Conservation (phyloP, 2,329 filamentous ascomycete species). For the Scedosporium apiospermum region DNA sequence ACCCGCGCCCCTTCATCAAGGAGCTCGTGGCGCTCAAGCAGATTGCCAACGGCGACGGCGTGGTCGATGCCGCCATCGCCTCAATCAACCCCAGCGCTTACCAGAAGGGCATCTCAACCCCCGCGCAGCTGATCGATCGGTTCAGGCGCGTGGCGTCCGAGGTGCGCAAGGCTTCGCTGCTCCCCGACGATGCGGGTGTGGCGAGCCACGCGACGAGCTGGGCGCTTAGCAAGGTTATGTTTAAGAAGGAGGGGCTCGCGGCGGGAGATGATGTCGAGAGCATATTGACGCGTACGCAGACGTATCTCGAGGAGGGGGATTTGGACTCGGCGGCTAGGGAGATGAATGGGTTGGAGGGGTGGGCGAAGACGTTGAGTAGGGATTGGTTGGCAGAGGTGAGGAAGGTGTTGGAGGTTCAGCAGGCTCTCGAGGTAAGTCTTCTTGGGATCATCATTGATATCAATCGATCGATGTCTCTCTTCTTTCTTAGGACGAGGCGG, state of each 20-base stretch:
- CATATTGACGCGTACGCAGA: constrained; percentile 81
- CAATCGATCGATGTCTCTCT: background rate
- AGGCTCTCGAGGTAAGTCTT: constrained; percentile 72
- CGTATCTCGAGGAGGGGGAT: constrained; percentile 83
- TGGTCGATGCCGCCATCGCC: constrained; percentile 89
- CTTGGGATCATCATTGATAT: background rate
- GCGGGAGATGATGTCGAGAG: constrained; percentile 88
- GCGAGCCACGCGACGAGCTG: constrained; percentile 88
- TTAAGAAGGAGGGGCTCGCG: constrained; percentile 84
- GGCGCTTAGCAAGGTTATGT: constrained; percentile 85
- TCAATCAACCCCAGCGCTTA: constrained; percentile 92
- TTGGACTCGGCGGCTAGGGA: constrained; percentile 85
- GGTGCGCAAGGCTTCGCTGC: constrained; percentile 85
- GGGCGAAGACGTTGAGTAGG: constrained; percentile 88
- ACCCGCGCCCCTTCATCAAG: constrained; percentile 76
- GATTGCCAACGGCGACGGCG: constrained; percentile 71
- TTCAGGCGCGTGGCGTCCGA: constrained; percentile 89
- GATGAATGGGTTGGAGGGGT: constrained; percentile 87
- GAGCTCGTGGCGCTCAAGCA: constrained; percentile 94
- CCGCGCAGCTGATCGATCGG: constrained; percentile 82
- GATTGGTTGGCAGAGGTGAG: constrained; percentile 91
- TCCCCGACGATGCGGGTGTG: constrained; percentile 89
- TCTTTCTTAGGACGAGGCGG: constrained; percentile 1
- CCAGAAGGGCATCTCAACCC: constrained; percentile 78
- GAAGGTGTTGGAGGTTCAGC: constrained; percentile 87